A percentile compares a stretch with the other conserved stretches of the same genome.
phyloP scores from a whole-genome alignment of 225 moss, liverwort and hornwort genomes.

The Pseudisothecium myosuroides region DNA sequence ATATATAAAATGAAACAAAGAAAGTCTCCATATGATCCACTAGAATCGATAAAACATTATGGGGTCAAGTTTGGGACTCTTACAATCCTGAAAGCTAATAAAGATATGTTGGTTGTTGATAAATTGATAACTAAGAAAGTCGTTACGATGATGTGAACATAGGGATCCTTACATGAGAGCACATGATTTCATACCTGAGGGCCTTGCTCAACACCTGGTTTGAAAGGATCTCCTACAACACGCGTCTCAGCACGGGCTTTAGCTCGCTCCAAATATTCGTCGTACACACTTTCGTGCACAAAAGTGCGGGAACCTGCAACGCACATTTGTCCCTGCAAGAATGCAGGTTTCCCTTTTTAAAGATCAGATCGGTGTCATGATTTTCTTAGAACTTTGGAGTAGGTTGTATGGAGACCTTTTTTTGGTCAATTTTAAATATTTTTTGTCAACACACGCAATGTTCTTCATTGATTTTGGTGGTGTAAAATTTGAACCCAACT shows the following conservation, averaged over 20 bases:
- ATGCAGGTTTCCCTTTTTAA: background rate
- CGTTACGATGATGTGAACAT: background rate
- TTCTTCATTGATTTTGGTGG: background rate
- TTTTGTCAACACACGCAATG: background rate
- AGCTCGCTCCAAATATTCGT: constrained; percentile 45
- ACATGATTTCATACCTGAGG: constrained; percentile 25
- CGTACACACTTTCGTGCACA: constrained; percentile 41
- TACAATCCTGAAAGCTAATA: background rate
- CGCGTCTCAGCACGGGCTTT: constrained; percentile 42
- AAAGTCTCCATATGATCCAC: background rate
- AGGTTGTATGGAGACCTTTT: background rate
- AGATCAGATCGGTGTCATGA: background rate
- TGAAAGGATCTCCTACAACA: constrained; percentile 49
- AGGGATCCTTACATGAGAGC: background rate
- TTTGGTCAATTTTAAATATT: background rate
- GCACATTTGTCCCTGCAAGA: constrained; percentile 51
- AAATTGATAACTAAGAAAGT: background rate
- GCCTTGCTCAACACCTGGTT: constrained; percentile 53
- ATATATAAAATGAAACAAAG: background rate
- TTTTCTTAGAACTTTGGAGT: background rate
- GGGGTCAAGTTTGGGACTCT: background rate
- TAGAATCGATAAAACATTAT: background rate
- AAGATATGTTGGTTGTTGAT: background rate
- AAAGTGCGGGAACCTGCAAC: constrained; percentile 43
- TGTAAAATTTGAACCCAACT: background rate